A percentile compares a stretch with the other conserved stretches of the same genome.
Conservation (phyloP, 805 yeast genomes). For the Metschnikowia amazonensis region DNA sequence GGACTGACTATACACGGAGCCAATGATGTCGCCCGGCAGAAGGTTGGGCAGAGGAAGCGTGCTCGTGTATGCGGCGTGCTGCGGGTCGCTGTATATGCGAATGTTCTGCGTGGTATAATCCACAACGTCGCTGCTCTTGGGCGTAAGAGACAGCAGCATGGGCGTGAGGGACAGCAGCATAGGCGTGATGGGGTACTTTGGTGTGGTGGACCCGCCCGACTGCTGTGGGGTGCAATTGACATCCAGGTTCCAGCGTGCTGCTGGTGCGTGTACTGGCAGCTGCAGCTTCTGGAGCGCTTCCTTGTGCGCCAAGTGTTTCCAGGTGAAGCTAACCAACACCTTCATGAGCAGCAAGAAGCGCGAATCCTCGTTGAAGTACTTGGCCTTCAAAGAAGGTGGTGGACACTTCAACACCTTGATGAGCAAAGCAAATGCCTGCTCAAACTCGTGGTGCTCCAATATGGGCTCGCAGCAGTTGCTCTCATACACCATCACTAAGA, state of each 20-base stretch:
- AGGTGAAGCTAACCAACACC: conserved; percentile 30
- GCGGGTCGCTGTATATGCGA: conserved; percentile 24
- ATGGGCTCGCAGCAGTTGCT: conserved; percentile 7
- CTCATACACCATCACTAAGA: conserved; percentile 20
- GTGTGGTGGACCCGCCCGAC: conserved; percentile 28
- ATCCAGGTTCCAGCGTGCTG: conserved; percentile 1
- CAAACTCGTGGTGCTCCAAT: conserved; percentile 11
- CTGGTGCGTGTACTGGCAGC: conserved; percentile 2
- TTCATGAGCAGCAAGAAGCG: conserved; percentile 37
- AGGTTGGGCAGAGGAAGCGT: conserved; percentile 19
- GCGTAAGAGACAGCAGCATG: conserved; percentile 19
- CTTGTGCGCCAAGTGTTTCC: conserved; percentile 21
- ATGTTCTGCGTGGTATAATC: conserved; percentile 5
- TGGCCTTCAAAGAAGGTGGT: conserved; percentile 44
- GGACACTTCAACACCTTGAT: conserved; percentile 40
- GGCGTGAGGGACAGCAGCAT: conserved; percentile 20
- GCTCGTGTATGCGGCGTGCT: conserved; percentile 1
- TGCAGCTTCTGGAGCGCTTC: conserved; percentile 7
- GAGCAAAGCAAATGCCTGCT: conserved; percentile 21
- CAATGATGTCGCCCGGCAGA: conserved; percentile 17
- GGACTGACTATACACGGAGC: conserved; percentile 3
- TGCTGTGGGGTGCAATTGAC: conserved; percentile 10
- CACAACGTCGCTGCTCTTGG: conserved; percentile 10
- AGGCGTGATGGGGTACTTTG: conserved; percentile 26
- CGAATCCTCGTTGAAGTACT: conserved; percentile 39